phyloP scores from a whole-genome alignment of 2,329 filamentous ascomycete species.

The Claviceps purpurea region DNA sequence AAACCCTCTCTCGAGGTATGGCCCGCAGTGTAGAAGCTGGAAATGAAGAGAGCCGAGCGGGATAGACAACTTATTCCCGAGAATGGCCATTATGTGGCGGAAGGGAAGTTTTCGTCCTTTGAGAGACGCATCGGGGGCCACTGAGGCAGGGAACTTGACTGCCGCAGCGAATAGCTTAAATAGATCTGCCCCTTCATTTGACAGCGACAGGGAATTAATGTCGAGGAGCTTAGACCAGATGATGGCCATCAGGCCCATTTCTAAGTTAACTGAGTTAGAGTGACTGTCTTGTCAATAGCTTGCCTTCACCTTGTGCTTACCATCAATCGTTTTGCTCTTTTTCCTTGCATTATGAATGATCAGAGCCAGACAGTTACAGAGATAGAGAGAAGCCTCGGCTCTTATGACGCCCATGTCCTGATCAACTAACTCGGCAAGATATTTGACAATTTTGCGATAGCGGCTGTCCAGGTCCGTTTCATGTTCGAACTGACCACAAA shows the following conservation, averaged over 20 bases:
- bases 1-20: constrained; percentile 63
- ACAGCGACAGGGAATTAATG: neutral
- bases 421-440: neutral
- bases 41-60: constrained; percentile 19
- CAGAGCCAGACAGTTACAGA: constrained; percentile 18
- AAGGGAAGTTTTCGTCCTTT: neutral
- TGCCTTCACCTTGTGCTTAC: neutral
- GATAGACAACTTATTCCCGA: neutral
- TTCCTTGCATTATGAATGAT: constrained; percentile 1
- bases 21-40: constrained; percentile 28
- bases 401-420: neutral
- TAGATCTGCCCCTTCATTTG: neutral
- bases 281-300: neutral
- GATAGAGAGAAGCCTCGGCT: constrained; percentile 15
- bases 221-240: neutral
- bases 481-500: constrained; percentile 30
- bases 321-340: neutral
- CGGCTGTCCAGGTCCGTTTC: constrained; percentile 26
- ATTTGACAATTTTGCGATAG: constrained; percentile 15
- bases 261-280: neutral
- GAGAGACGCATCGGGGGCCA: neutral
- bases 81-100: neutral
- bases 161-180: neutral
- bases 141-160: neutral
- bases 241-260: neutral